A percentile compares a stretch with the other conserved stretches of the same genome.
Evolutionary conservation across 768 basidiomycete genomes (phyloP).

Genomic region (Phylloporus sp.): DNA sequence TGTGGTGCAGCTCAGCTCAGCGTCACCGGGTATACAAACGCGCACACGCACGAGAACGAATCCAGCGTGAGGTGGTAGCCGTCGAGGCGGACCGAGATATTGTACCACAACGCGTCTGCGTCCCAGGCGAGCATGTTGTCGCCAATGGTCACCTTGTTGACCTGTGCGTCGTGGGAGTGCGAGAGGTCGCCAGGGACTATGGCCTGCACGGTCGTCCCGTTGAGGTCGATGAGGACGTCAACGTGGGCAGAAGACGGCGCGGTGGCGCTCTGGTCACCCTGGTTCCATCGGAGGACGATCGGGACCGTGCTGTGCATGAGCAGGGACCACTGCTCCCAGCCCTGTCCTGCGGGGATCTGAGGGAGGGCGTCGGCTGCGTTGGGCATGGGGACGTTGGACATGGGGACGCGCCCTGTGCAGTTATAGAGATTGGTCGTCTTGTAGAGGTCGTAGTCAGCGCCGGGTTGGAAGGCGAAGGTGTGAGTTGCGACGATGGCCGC

Average conservation of each 20-base stretch:
- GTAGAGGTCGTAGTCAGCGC: constrained; percentile 10
- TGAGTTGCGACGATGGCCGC: background rate
- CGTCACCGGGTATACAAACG: background rate
- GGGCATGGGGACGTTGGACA: constrained; percentile 12
- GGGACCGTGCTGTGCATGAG: constrained; percentile 11
- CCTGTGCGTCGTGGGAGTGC: background rate
- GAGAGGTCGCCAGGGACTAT: background rate
- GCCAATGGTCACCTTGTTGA: constrained; percentile 9
- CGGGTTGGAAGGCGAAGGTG: constrained; percentile 6
- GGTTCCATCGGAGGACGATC: constrained; percentile 13
- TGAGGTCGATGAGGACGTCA: constrained; percentile 6
- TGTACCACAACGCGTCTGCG: constrained; percentile 10
- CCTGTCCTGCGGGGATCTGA: constrained; percentile 1
- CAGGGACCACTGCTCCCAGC: constrained; percentile 18
- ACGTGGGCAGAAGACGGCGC: constrained; percentile 1
- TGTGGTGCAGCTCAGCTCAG: background rate
- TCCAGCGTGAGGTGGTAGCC: constrained; percentile 9
- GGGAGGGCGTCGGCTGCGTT: constrained; percentile 17
- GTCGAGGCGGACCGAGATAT: constrained; percentile 4
- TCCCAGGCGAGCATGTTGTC: constrained; percentile 12
- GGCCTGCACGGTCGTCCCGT: constrained; percentile 6
- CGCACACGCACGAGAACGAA: constrained; percentile 9
- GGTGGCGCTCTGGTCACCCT: constrained; percentile 6
- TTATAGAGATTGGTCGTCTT: constrained; percentile 16
- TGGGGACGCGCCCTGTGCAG: constrained; percentile 7